Evolutionary conservation across 352 stramenopile genomes (phyloP).

Genomic region (Phytophthora pseudosyringae): DNA sequence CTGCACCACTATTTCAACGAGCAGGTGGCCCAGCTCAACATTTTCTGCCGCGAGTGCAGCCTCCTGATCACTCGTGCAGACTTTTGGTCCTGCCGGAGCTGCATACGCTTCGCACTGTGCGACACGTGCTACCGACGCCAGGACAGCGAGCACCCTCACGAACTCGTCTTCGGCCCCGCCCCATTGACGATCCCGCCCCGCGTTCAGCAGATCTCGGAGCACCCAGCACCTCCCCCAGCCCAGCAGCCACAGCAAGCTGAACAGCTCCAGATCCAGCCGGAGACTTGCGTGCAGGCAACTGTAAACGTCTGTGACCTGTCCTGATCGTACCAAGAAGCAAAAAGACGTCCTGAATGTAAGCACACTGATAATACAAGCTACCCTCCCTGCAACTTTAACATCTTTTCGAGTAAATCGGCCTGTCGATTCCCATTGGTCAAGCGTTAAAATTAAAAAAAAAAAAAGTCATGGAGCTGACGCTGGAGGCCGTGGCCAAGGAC

Average conservation of each 20-base stretch:
- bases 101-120: conserved; percentile 69
- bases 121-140: conserved; percentile 69
- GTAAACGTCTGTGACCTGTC: conserved; percentile 34
- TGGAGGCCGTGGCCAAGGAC: conserved; percentile 67
- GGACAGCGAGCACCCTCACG: conserved; percentile 53
- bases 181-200: conserved; percentile 14
- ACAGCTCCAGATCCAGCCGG: conserved; percentile 3
- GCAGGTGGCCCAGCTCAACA: conserved; percentile 66
- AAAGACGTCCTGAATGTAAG: conserved; percentile 26
- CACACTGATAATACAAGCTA: conserved; percentile 33
- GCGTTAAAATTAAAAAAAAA: conserved; percentile 5
- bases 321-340: conserved; percentile 14
- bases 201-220: conserved; percentile 8
- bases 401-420: neutral
- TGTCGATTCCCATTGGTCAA: conserved; percentile 16
- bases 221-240: conserved; percentile 5
- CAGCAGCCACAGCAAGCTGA: conserved; percentile 1
- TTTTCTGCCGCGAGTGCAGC: conserved; percentile 81
- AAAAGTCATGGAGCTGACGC: conserved; percentile 42
- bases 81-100: conserved; percentile 67
- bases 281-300: neutral
- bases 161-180: conserved; percentile 48
- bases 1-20: conserved; percentile 90
- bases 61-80: conserved; percentile 79
- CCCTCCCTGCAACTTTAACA: conserved; percentile 7